These are phyloP conservation scores for Pyropia haitanensis DNA, from an alignment of 23 red algal species.

Conservation along the genomic window DNA sequence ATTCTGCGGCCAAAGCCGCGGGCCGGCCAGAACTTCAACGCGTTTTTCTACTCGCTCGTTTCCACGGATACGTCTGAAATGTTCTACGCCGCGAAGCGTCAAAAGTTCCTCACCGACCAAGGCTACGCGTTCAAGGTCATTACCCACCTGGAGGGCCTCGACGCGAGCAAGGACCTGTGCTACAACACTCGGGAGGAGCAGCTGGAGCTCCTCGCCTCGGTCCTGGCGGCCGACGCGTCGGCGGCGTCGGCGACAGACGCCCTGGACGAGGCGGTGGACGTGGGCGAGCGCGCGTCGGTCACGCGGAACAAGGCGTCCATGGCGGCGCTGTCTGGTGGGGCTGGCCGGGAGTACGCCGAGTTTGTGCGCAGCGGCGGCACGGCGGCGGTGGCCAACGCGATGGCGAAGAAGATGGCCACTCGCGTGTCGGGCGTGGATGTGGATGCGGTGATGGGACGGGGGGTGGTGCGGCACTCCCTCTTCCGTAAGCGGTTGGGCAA, in stretches of 20 bases:
- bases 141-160: conserved; percentile 85
- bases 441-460: conserved; percentile 44
- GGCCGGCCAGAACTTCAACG: conserved; percentile 95
- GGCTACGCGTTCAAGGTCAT: conserved; percentile 98
- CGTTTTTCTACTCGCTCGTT: conserved; percentile 96
- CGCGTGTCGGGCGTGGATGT: not conserved
- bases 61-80: conserved; percentile 92
- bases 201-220: conserved; percentile 46
- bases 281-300: conserved; percentile 27
- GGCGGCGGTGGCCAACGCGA: not conserved
- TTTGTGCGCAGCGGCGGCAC: conserved; percentile 27
- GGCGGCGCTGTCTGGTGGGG: conserved; percentile 56
- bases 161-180: conserved; percentile 43
- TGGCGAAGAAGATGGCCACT: not conserved
- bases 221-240: conserved; percentile 80
- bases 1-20: conserved; percentile 94
- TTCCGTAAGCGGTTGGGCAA: conserved; percentile 61
- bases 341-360: conserved; percentile 68
- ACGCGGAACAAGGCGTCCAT: conserved; percentile 24
- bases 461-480: conserved; percentile 71
- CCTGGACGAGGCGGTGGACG: conserved; percentile 33
- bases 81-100: conserved; percentile 90
- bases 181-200: conserved; percentile 60
- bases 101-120: conserved; percentile 96
- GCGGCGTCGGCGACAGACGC: conserved; percentile 77